Evolutionary conservation across 345 rosid genomes (phyloP).

Genomic region (Erodium maritimum): DNA sequence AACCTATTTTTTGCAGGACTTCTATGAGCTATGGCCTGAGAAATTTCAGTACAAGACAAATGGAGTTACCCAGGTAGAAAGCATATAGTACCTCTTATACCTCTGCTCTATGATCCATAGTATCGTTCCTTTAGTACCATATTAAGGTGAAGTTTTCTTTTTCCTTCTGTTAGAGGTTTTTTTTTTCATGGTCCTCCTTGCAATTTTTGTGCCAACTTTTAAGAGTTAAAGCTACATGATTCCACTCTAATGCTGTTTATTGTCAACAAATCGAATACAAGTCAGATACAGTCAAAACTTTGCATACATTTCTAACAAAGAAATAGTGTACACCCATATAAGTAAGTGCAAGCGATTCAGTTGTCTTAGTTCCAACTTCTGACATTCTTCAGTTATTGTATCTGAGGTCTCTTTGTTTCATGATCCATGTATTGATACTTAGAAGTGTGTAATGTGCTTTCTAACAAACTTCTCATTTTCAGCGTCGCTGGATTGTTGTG

Average conservation of each 20-base stretch:
- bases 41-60: constrained; percentile 37
- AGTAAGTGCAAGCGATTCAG: too few relatives aligned
- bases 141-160: neutral
- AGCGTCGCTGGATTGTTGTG: constrained; percentile 48
- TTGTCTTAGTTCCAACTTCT: neutral
- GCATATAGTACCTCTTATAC: neutral
- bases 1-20: constrained; percentile 23
- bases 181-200: too few relatives aligned
- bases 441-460: neutral
- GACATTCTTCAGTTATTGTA: neutral
- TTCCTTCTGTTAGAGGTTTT: too few relatives aligned
- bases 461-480: constrained; percentile 6
- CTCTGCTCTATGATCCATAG: neutral
- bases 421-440: neutral
- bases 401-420: neutral
- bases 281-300: too few relatives aligned
- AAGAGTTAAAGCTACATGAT: too few relatives aligned
- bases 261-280: too few relatives aligned
- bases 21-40: constrained; percentile 39
- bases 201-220: too few relatives aligned
- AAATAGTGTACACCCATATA: too few relatives aligned
- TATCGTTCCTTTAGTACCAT: neutral
- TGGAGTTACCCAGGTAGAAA: constrained; percentile 34
- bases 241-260: too few relatives aligned
- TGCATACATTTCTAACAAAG: too few relatives aligned